Evolutionary conservation across 352 stramenopile species (phyloP).

Genomic region (Globisporangium recalcitrans): DNA sequence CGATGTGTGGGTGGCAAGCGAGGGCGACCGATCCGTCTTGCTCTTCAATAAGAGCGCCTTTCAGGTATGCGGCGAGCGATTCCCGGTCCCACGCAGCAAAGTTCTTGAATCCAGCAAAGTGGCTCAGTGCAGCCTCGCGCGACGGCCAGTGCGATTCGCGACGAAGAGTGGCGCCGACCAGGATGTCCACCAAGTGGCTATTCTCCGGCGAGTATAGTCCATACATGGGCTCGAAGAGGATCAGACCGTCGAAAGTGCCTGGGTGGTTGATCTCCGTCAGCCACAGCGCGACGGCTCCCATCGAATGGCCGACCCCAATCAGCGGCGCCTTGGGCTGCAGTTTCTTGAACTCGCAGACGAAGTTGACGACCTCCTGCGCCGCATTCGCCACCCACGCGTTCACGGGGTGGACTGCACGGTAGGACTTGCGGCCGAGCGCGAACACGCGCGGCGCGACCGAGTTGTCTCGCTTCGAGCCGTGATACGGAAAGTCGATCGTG

Average conservation of each 20-base stretch:
- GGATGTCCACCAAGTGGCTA: conserved; percentile 23
- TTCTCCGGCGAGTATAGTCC: conserved; percentile 9
- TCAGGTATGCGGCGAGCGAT: conserved; percentile 24
- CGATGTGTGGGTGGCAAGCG: conserved; percentile 32
- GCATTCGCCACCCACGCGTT: conserved; percentile 23
- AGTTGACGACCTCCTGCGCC: conserved; percentile 13
- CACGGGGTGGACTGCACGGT: conserved; percentile 33
- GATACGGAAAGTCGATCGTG: conserved; percentile 48
- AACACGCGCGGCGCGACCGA: conserved; percentile 20
- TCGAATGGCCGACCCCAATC: conserved; percentile 49
- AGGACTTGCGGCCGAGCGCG: conserved; percentile 3
- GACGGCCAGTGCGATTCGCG: conserved; percentile 27
- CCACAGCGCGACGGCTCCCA: conserved; percentile 36
- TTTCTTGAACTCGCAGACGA: conserved; percentile 15
- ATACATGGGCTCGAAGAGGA: conserved; percentile 44
- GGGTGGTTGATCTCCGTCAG: conserved; percentile 29
- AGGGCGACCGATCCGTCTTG: conserved; percentile 22
- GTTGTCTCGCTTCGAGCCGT: conserved; percentile 35
- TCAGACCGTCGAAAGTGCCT: conserved; percentile 35
- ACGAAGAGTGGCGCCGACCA: conserved; percentile 28
- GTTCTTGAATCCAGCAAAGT: conserved; percentile 31
- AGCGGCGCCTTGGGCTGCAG: conserved; percentile 20
- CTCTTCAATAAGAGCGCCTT: conserved; percentile 28
- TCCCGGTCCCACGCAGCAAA: conserved; percentile 36
- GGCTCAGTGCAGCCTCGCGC: conserved; percentile 18